phyloP scores from a whole-genome alignment of 768 basidiomycete species.

The Boletus reticulatus region DNA sequence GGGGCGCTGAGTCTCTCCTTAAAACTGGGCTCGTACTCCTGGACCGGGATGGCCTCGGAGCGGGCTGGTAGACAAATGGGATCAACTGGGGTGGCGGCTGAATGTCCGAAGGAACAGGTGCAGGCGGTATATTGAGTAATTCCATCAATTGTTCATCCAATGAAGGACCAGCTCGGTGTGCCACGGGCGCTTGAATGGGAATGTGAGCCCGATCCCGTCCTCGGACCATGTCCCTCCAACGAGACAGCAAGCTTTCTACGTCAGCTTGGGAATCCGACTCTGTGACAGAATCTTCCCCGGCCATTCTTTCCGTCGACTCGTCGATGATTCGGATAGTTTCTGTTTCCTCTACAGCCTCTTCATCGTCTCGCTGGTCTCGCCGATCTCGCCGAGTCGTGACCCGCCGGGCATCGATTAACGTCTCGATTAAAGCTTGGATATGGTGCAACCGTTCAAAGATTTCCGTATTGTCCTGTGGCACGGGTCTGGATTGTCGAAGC shows the following conservation, averaged over 20 bases:
- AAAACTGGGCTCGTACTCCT: slow-evolving; percentile 41
- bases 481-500: slow-evolving; percentile 47
- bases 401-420: slow-evolving; percentile 6
- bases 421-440: slow-evolving; percentile 25
- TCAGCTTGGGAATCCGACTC: slow-evolving; percentile 31
- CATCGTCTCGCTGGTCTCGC: background rate
- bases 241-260: slow-evolving; percentile 23
- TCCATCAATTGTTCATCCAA: slow-evolving; percentile 61
- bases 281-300: slow-evolving; percentile 25
- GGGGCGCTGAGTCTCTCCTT: slow-evolving; percentile 26
- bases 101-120: slow-evolving; percentile 38
- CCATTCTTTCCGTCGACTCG: slow-evolving; percentile 13
- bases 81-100: slow-evolving; percentile 51
- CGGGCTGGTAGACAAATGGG: slow-evolving; percentile 54
- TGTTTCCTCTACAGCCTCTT: slow-evolving; percentile 6
- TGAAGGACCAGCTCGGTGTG: slow-evolving; percentile 44
- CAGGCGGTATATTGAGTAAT: slow-evolving; percentile 49
- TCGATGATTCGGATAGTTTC: slow-evolving; percentile 18
- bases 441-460: slow-evolving; percentile 28
- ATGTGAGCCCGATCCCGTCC: slow-evolving; percentile 25
- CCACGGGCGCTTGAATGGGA: slow-evolving; percentile 46
- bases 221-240: slow-evolving; percentile 27
- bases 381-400: slow-evolving; percentile 1
- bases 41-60: slow-evolving; percentile 37
- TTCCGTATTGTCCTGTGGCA: slow-evolving; percentile 40